Evolutionary conservation across 768 basidiomycete genomes (phyloP), one percentile per base, ranked within the genome.

Genomic region (Psilocybe tampanensis): DNA sequence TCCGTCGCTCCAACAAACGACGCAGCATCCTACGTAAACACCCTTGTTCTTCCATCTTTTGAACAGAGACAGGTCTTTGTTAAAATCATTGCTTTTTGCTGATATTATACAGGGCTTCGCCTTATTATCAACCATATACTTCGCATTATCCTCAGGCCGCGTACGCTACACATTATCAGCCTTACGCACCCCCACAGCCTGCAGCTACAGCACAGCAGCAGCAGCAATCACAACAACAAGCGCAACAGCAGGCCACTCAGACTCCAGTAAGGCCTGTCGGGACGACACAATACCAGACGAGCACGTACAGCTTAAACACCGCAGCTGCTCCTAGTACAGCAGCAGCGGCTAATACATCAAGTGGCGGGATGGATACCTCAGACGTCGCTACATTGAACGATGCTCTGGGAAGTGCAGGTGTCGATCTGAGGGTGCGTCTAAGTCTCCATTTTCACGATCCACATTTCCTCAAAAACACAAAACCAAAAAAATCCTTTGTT

Each of bases 351-450:
- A 60, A 64, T n/a, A 51, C 69, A 2, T 56, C 62, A 12, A 72
- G 60, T 36, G 70, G 69, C 43, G 73, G 72, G 1, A 75, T 85
- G 55, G 89, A 89, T 62, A 85, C 84, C 2, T 72, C 86, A 3
- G 91, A 93, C 64, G 82, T 93, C 32, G 84, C 90, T 11, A 90
- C 88, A 7, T 66, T 94, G 42, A 93, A 92, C 54, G 92, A 94
- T 62, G 92, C 91, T 3, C 73, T 94, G 1, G 92, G 91, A 4
- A 92, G 90, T 66, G 92, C 91, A 7, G 92, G 92, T 11, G 91
- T 94, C 7, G 92, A 94, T 73, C 74, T 94, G n/a, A 74, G 89
- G 68, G 91, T 90, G 61, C 59, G 80, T 21, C n/a, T 17, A 18
- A 34, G 18, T 7, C 33, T 13, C 22, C 8, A 5, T 19, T 24